Evolutionary conservation across 169 alveolate species (phyloP), one percentile per base, ranked within the genome.

Genomic region (Cyclospora cayetanensis): DNA sequence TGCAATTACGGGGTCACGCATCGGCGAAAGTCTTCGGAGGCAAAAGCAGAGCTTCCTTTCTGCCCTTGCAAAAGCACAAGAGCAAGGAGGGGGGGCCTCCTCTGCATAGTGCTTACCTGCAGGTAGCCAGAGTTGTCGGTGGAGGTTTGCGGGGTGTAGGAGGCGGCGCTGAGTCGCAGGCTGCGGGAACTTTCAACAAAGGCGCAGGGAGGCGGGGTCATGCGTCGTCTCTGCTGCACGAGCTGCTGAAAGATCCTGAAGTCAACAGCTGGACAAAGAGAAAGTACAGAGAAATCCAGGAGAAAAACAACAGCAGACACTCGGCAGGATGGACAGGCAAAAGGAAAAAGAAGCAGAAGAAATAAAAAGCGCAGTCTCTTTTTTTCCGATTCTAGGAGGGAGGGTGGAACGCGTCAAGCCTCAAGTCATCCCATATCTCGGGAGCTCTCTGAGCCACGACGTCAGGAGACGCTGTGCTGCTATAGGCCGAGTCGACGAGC

Each of bases 1-100:
- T 84, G 53, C 82, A 60, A 65, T 39, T 60, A 43, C 82, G 80
- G 27, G 91, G 83, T 34, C 82, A 63, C n/a, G 29, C 41, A 22
- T 12, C 68, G 5, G 39, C 35, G 31, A 66, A 7, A 3, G n/a
- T n/a, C n/a, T 35, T 70, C 50, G 11, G 42, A 20, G 83, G 55
- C 31, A 5, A 39, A n/a, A 35, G 29, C 29, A 70, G 53, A 55
- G 83, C 31, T 1, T 39, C 83, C 53, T 2, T 70, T 0, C 34
- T 70, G 27, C 53, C 50, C 20, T 0, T 70, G 1, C 22, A 34
- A 55, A 70, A 70, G 53, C 55, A 34, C 9, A 29, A 70, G 11
- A 39, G 83, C n/a, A 70, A 70, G 31, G 34, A 39, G 60, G 22
- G 70, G 3, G 83, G 83, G 39, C 12, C 52, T 2, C 83, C 83